A percentile compares a stretch with the other conserved stretches of the same genome.
phyloP scores from a whole-genome alignment of 2,329 filamentous ascomycete genomes.

The Verticillium dahliae region DNA sequence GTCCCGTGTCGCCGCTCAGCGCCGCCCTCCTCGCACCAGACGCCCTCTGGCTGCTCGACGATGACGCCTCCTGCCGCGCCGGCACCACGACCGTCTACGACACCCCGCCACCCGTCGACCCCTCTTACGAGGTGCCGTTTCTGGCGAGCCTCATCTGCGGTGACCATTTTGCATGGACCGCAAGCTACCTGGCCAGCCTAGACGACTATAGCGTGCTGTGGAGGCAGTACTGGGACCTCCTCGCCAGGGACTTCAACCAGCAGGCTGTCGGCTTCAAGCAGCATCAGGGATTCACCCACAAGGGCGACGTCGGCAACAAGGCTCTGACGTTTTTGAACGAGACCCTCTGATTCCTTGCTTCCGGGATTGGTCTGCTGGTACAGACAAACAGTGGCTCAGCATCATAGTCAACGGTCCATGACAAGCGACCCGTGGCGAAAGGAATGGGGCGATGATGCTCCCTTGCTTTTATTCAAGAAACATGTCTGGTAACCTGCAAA shows the following conservation, averaged over 20 bases:
- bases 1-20: constrained; percentile 46
- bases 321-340: neutral
- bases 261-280: neutral
- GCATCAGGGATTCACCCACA: neutral
- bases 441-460: too few species aligned
- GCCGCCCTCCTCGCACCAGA: constrained; percentile 47
- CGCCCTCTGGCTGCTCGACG: constrained; percentile 30
- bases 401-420: constrained; percentile 12
- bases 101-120: neutral
- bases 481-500: too few species aligned
- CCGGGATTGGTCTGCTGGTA: too few species aligned
- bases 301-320: neutral
- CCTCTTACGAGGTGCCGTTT: neutral
- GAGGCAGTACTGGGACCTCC: neutral
- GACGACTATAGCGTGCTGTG: neutral
- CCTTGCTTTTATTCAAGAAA: too few species aligned
- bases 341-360: neutral
- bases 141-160: constrained; percentile 4
- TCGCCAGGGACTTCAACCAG: neutral
- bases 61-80: constrained; percentile 16
- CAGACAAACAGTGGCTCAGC: constrained; percentile 9
- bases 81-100: constrained; percentile 10
- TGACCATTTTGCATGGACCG: constrained; percentile 43
- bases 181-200: neutral
- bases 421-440: too few species aligned